Evolutionary conservation across 2,329 filamentous ascomycete genomes (phyloP), one percentile per base, ranked within the genome.

Genomic region (Calonectria pseudoreteaudii): DNA sequence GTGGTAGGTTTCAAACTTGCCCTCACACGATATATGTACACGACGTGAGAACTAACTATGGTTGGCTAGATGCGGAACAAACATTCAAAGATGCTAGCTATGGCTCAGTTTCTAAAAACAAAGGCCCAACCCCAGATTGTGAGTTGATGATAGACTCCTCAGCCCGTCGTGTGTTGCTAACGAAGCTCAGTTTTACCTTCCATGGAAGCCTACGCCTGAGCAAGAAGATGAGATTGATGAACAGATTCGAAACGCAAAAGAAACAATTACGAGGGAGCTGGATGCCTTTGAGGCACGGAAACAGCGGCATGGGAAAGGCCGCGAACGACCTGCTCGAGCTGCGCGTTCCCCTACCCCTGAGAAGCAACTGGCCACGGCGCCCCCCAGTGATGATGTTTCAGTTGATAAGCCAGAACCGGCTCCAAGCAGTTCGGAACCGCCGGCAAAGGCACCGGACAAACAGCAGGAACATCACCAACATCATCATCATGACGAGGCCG

Each of bases 101-200:
- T 89, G 85, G 95, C 96, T 36, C 90, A 91, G 69, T 96, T 93
- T 80, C 86, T 98, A 64, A 88, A 89, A 76, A 98, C 96, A 6
- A 91, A 87, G 77, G 86, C 92, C 49, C 88, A 93, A 79, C 96
- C 96, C 3, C 90, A 86, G 76, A 87, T 98, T 80, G 95, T 98
- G 88, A 82, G 94, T 88, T 62, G 56, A 52, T 49, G 38, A 34
- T 11, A 41, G 18, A 2, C 3, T 31, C 23, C 34, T 34, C 9
- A 10, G n/a, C 26, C 38, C 7, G 20, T 30, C 36, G 20, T 44
- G 20, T 44, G 23, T 18, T 38, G n/a, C 9, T 73, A 30, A 73
- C 31, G 13, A n/a, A 1, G 11, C 26, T 18, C 70, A 98, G 95
- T 96, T 94, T 83, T 98, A 97, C 84, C 92, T 93, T 58, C 96